Conservation (phyloP, 2,329 filamentous ascomycete species). For the Diaporthe sp. region DNA sequence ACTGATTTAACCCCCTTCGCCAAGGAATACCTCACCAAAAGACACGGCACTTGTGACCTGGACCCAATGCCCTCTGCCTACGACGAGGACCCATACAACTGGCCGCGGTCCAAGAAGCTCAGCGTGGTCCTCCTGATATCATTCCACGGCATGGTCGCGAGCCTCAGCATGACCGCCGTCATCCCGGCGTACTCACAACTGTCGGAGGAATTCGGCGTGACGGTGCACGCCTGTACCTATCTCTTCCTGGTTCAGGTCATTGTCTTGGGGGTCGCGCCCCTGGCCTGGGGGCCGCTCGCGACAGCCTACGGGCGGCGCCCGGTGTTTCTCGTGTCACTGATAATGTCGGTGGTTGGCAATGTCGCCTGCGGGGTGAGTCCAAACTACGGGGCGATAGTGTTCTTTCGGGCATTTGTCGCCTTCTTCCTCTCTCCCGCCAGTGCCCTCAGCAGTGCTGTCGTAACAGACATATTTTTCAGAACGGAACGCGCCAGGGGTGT, state of each 20-base stretch:
- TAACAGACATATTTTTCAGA: conserved; percentile 66
- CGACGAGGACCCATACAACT: conserved; percentile 64
- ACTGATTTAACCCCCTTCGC: conserved; percentile 39
- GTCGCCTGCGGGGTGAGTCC: conserved; percentile 61
- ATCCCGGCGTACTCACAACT: conserved; percentile 60
- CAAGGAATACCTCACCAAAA: conserved; percentile 57
- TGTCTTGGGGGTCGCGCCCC: conserved; percentile 5
- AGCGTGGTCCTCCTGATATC: conserved; percentile 59
- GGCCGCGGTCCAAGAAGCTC: conserved; percentile 60
- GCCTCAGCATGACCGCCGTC: conserved; percentile 59
- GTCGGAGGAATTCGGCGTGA: conserved; percentile 54
- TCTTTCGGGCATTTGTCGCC: conserved; percentile 59
- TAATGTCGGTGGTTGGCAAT: conserved; percentile 59
- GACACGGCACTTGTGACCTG: conserved; percentile 63
- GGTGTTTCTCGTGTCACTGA: conserved; percentile 60
- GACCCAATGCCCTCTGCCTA: conserved; percentile 60
- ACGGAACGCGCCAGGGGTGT: conserved; percentile 61
- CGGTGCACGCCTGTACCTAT: conserved; percentile 40
- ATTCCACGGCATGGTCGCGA: conserved; percentile 61
- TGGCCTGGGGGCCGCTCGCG: conserved; percentile 16
- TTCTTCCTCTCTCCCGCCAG: conserved; percentile 66
- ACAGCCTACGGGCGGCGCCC: conserved; percentile 47
- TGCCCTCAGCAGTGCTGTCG: conserved; percentile 56
- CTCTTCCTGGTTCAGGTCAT: conserved; percentile 11
- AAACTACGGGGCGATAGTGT: conserved; percentile 58